A percentile compares a stretch with the other conserved stretches of the same genome.
Conservation (phyloP, 495 filamentous ascomycete species). For the Parachaetomium inaequale region DNA sequence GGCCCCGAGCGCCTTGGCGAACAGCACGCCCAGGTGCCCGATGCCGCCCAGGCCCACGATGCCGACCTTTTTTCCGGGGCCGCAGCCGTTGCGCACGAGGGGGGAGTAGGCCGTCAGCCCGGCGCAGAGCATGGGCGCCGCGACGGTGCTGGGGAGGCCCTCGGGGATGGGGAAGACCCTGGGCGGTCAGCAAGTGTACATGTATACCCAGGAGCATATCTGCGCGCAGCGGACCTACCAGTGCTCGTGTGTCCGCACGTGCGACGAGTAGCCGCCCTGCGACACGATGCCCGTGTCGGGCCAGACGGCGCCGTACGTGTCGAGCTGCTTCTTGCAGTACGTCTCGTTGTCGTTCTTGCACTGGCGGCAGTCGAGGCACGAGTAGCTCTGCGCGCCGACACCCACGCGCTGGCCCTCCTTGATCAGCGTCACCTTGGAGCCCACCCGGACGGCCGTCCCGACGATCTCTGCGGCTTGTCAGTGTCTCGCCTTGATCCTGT, state of each 20-base stretch:
- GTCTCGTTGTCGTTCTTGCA: conserved; percentile 60
- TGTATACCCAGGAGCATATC: no score
- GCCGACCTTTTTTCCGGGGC: conserved; percentile 76
- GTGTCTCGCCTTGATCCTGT: neutral
- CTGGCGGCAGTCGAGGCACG: conserved; percentile 53
- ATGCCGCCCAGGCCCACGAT: conserved; percentile 70
- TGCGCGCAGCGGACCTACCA: conserved; percentile 41
- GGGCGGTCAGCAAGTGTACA: neutral
- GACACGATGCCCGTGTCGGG: conserved; percentile 51
- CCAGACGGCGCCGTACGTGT: conserved; percentile 54
- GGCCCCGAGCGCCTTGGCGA: conserved; percentile 67
- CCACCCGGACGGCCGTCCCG: conserved; percentile 50
- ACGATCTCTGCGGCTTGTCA: conserved; percentile 40
- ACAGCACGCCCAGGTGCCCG: conserved; percentile 69
- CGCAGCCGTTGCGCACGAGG: conserved; percentile 67
- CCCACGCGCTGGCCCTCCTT: conserved; percentile 55
- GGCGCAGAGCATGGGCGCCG: conserved; percentile 87
- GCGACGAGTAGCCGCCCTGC: conserved; percentile 54
- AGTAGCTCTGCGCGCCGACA: conserved; percentile 54
- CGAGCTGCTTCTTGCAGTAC: conserved; percentile 53
- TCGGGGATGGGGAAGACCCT: conserved; percentile 77
- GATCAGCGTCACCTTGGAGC: conserved; percentile 53
- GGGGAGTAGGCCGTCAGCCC: conserved; percentile 80
- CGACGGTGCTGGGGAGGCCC: conserved; percentile 58
- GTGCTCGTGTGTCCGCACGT: conserved; percentile 54